Base-by-base conservation (phyloP, 2,329 filamentous ascomycete species). In the Fusarium transvaalense region DNA sequence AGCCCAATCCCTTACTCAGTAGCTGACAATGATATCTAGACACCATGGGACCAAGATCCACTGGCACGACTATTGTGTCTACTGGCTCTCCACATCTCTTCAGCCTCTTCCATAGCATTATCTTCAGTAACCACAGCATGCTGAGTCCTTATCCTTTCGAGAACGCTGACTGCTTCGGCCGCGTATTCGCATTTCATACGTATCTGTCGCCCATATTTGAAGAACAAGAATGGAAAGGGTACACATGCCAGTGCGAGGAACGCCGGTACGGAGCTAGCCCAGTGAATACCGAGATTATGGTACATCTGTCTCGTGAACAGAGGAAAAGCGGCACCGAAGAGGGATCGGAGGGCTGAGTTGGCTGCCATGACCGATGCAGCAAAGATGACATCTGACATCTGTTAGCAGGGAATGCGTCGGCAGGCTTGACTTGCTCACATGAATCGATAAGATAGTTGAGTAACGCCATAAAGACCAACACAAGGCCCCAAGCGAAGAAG, bases 221-320 rank as follows among this genome's bases (percentile, higher is more conserved):
- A 67, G 21, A 67, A 66, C 0, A 67, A 13, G 2, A 67, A 63
- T 0, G 63, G 64, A 12, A 67, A 66, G 0, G 64, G 64, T 1
- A 57, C 56, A 13, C 62, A 67, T 0, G 56, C 56, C 1, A 67
- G 13, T 1, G 63, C 63, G 1, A 67, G 50, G 12, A 67, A 67
- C 0, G 62, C 64, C 3, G 56, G 62, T 9, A 67, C 34, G 4
- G 64, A 67, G 10, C 62, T 66, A 0, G 64, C 64, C 64, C 64
- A 67, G 2, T 66, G 51, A 0, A 52, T 34, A 4, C 64, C 64
- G 0, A 67, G 63, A 0, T 17, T 52, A 1, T 64, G 38, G 1
- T 67, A 67, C 64, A 67, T 67, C 9, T 64, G 64, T 2, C 34
- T 23, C 3, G 64, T 63, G 15, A 67, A 67, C 0, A 67, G 5